Base-by-base conservation (phyloP, 1,284 basidiomycete genomes). In the Austroboletus novae-zelandiae region DNA sequence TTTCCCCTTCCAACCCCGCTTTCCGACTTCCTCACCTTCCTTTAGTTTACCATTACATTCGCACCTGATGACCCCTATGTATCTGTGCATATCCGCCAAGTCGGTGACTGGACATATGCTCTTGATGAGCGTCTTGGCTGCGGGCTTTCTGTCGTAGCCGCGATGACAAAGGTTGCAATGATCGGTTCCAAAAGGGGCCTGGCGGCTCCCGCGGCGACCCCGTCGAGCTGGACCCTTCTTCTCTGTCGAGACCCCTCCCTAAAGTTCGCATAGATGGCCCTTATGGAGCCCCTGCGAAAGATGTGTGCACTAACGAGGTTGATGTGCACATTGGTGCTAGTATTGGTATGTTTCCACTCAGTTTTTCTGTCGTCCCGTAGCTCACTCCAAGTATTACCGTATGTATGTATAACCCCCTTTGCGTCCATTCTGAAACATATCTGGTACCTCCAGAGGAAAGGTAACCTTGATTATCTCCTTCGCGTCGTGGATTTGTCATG, bases 401-500 rank as follows among this genome's bases (percentile, higher is more conserved):
- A 86, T 35, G 40, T 54, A 86, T 84, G 86, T 73, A 86, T 90
- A 43, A 94, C 91, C 3, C 92, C 93, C 1, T 95, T 95, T 64
- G 90, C 91, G 0, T 91, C 89, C 29, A 94, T 94, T 61, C 73
- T 95, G 56, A 94, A 94, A 74, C 89, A 94, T 64, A 91, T 95
- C 54, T 94, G 91, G 92, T 93, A 94, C 72, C 83, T 83, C 60
- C 91, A 94, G 68, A 84, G 83, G 70, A 79, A 77, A 53, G 84
- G 86, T 32, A 79, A 82, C 50, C 74, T 93, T 35, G 88, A 89
- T 29, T 80, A 82, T 31, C 80, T 95, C 49, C 83, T 84, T 47
- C 83, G 89, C 43, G 91, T 95, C 50, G 90, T 95, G 92, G 93
- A 80, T 92, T 56, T 91, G 87, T 68, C 85, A 89, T 69, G 89